Evolutionary conservation across 2,329 filamentous ascomycete species (phyloP).

Genomic region (Boeremia exigua): DNA sequence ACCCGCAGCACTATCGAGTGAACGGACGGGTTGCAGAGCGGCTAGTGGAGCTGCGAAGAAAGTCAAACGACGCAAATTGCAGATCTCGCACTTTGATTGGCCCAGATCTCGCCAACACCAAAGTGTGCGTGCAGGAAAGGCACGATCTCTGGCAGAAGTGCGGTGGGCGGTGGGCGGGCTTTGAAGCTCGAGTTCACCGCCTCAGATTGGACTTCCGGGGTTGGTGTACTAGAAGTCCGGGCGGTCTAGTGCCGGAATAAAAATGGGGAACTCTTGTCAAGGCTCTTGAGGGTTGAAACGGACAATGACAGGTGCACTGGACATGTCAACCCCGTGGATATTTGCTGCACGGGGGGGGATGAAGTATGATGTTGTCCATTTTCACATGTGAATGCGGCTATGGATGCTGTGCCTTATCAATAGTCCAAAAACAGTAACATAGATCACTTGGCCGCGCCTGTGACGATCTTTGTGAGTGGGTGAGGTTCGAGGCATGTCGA

Average conservation of each 20-base stretch:
- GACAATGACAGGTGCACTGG: constrained; percentile 29
- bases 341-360: constrained; percentile 20
- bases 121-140: constrained; percentile 24
- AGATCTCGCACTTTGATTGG: constrained; percentile 33
- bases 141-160: constrained; percentile 25
- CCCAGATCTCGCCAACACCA: constrained; percentile 25
- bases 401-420: constrained; percentile 8
- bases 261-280: constrained; percentile 28
- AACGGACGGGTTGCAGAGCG: constrained; percentile 27
- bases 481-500: constrained; percentile 28
- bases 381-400: constrained; percentile 35
- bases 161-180: constrained; percentile 28
- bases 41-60: constrained; percentile 17
- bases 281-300: constrained; percentile 17
- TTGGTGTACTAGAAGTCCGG: constrained; percentile 21
- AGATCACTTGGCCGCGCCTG: constrained; percentile 32
- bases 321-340: constrained; percentile 24
- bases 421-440: constrained; percentile 18
- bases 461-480: constrained; percentile 27
- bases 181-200: constrained; percentile 38
- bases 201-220: constrained; percentile 29
- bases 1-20: constrained; percentile 32
- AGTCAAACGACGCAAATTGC: constrained; percentile 25
- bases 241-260: constrained; percentile 30
- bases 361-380: constrained; percentile 28